Percentiles rank a stretch among this genome's conserved stretches.
Evolutionary conservation across 2,329 filamentous ascomycete species (phyloP).

Genomic region (Neonectria coccinea): DNA sequence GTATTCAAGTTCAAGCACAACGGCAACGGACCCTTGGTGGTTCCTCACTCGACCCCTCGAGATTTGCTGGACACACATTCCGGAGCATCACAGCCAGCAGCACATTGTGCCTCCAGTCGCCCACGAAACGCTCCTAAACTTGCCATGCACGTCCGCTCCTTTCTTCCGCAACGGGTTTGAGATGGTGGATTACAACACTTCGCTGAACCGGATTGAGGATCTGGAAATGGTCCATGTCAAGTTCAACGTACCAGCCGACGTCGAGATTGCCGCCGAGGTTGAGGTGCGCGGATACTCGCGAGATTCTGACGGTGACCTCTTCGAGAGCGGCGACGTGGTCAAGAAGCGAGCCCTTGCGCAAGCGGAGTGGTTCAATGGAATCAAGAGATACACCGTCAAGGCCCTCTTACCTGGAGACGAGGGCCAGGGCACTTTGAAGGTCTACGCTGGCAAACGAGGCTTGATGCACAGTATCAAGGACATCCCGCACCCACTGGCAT

Average conservation of each 20-base stretch:
- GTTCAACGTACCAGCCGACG: constrained; percentile 86
- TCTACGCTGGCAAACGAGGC: constrained; percentile 94
- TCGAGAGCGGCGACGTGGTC: constrained; percentile 89
- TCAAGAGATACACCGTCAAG: constrained; percentile 94
- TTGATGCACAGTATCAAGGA: constrained; percentile 98
- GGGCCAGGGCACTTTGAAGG: constrained; percentile 85
- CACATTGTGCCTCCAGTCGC: constrained; percentile 91
- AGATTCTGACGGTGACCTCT: constrained; percentile 90
- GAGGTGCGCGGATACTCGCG: constrained; percentile 84
- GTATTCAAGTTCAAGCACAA: constrained; percentile 79
- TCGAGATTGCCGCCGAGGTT: constrained; percentile 93
- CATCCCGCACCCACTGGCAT: constrained; percentile 90
- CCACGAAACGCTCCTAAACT: constrained; percentile 84
- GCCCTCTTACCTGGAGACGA: constrained; percentile 92
- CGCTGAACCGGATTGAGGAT: constrained; percentile 85
- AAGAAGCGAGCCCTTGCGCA: constrained; percentile 90
- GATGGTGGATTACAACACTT: constrained; percentile 92
- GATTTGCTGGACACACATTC: constrained; percentile 95
- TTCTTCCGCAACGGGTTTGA: constrained; percentile 87
- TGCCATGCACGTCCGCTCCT: constrained; percentile 86
- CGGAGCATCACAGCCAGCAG: constrained; percentile 87
- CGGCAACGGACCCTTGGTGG: constrained; percentile 87
- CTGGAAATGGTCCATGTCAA: constrained; percentile 93
- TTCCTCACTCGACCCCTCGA: constrained; percentile 92
- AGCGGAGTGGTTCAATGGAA: constrained; percentile 87